Base-by-base conservation (phyloP, 31 red algal species). In the Bonnemaisonia californica region DNA sequence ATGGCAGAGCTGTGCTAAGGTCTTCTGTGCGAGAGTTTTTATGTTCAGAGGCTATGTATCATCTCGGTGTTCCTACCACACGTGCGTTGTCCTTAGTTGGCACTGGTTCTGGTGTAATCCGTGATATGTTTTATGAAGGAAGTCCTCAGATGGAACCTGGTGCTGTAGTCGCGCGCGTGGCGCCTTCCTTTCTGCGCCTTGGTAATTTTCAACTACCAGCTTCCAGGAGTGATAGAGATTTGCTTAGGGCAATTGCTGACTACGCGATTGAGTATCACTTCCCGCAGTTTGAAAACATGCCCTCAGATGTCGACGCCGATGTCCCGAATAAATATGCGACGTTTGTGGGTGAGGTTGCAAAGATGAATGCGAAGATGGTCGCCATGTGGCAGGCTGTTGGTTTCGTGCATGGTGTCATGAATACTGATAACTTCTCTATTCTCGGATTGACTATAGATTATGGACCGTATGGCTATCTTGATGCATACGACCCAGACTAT, bases 331-430 rank as follows among this genome's bases (percentile, higher is more conserved):
- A 63, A 61, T 96, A 99, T 70, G 62, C 23, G 48, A 38, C 56
- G 30, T 81, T 99, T 30, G 61, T 94, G 26, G 35, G 26, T 26
- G 83, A 94, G 70, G 91, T 96, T 38, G 82, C 81, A 21, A 45
- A 69, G 48, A 55, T 68, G 12, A 99, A 87, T 58, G 97, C 94
- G 18, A 55, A 83, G 56, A 90, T 99, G 91, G 86, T 99, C 9
- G 91, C 89, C 11, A 69, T 77, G 48, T 99, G 98, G 98, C 93
- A 96, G 27, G 79, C 68, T 59, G 74, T 99, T 36, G 98, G 98
- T 23, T 99, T 99, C 83, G 98, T 99, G 0, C 98, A 99, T 69
- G 98, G 98, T 7, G 98, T 99, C 12, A 86, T 94, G 79, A 99
- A 99, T 65, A 96, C 98, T 24, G 98, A 99, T 58, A 99, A 99